Conservation (phyloP, 2,329 filamentous ascomycete species). For the Fusarium sambucinum region DNA sequence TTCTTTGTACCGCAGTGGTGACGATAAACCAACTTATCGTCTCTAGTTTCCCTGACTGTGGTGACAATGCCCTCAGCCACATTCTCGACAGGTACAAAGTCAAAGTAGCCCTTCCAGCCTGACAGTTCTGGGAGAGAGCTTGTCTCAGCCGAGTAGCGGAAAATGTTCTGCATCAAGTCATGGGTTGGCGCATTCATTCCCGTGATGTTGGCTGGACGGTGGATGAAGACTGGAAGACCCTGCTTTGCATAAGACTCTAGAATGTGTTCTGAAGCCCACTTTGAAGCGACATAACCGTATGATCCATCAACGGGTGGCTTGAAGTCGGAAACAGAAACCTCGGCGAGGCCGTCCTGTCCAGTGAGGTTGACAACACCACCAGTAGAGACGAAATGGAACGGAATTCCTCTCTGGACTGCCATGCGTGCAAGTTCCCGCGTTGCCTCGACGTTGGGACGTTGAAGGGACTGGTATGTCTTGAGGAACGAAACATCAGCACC, state of each 20-base stretch:
- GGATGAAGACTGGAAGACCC: conserved; percentile 4
- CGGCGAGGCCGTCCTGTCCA: conserved; percentile 24
- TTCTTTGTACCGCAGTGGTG: neutral
- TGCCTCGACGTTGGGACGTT: conserved; percentile 48
- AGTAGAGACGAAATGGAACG: conserved; percentile 56
- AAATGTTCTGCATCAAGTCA: conserved; percentile 16
- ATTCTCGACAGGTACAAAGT: conserved; percentile 5
- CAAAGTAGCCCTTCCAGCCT: conserved; percentile 7
- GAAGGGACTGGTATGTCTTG: conserved; percentile 50
- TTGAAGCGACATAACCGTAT: conserved; percentile 51
- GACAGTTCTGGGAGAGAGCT: conserved; percentile 7
- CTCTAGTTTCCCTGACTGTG: neutral
- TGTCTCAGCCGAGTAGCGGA: conserved; percentile 1
- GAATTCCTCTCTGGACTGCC: conserved; percentile 42
- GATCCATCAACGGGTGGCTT: neutral
- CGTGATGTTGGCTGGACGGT: conserved; percentile 10
- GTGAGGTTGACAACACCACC: conserved; percentile 17
- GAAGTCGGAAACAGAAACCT: neutral
- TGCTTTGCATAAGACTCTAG: conserved; percentile 36
- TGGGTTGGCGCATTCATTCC: neutral
- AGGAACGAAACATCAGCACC: conserved; percentile 54
- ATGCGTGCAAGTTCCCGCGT: conserved; percentile 47
- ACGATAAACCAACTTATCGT: neutral
- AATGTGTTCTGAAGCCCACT: conserved; percentile 52
- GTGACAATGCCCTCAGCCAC: conserved; percentile 1